These are phyloP conservation scores for Artemisia annua DNA, from an alignment of 129 eudicot genomes.

Conservation along the genomic window DNA sequence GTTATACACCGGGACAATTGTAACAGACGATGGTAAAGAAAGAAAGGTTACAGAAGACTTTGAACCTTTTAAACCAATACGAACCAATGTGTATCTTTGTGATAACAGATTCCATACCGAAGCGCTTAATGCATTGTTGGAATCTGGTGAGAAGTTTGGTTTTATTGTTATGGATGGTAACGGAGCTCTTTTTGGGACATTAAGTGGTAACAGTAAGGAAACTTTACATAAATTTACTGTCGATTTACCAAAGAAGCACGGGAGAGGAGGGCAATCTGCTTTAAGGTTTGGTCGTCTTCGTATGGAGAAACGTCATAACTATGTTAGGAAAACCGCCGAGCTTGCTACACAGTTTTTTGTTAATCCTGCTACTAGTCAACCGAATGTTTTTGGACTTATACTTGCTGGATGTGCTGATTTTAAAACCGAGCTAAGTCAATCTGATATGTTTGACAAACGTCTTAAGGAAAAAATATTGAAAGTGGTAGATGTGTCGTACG, in stretches of 20 bases:
- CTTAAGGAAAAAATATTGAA: conserved; percentile 41
- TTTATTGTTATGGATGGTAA: conserved; percentile 50
- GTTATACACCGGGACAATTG: conserved; percentile 41
- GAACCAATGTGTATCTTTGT: conserved; percentile 44
- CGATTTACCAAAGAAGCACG: conserved; percentile 48
- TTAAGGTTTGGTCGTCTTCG: conserved; percentile 48
- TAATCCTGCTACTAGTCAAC: conserved; percentile 46
- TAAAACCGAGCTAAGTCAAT: conserved; percentile 47
- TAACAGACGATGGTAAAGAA: conserved; percentile 47
- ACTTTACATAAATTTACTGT: conserved; percentile 44
- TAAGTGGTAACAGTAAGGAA: conserved; percentile 42
- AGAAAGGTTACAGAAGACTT: conserved; percentile 44
- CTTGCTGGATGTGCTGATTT: conserved; percentile 53
- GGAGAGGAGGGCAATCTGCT: conserved; percentile 54
- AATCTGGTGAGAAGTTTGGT: conserved; percentile 49
- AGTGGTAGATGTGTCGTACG: conserved; percentile 46
- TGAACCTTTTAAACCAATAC: conserved; percentile 42
- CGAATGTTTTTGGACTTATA: conserved; percentile 47
- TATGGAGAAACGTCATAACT: conserved; percentile 51
- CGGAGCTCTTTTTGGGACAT: conserved; percentile 46
- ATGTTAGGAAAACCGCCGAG: conserved; percentile 35
- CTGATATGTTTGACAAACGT: conserved; percentile 48
- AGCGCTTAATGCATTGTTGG: conserved; percentile 42
- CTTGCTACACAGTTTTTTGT: conserved; percentile 31
- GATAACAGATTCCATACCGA: conserved; percentile 50